phyloP scores from a whole-genome alignment of 2,329 filamentous ascomycete species.

The Exophiala spinifera region DNA sequence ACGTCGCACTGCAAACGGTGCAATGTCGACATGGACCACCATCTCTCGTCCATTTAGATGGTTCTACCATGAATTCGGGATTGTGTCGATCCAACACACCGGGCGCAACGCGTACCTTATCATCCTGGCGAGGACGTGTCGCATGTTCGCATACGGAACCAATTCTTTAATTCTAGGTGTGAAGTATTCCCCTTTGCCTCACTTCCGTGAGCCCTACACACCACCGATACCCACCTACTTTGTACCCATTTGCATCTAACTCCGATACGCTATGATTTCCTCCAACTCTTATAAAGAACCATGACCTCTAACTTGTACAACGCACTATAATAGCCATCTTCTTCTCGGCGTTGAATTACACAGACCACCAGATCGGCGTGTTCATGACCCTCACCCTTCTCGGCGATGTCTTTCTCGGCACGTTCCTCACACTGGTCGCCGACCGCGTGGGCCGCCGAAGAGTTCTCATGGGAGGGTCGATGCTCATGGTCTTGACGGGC shows the following conservation, averaged over 20 bases:
- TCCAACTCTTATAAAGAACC: too few species aligned
- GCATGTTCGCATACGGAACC: conserved; percentile 32
- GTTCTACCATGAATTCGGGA: conserved; percentile 31
- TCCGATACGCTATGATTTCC: too few species aligned
- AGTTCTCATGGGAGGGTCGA: conserved; percentile 54
- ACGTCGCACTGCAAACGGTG: neutral
- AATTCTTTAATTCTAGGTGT: conserved; percentile 29
- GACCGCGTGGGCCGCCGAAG: conserved; percentile 56
- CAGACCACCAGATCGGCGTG: conserved; percentile 54
- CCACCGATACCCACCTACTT: too few species aligned
- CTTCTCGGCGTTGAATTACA: conserved; percentile 50
- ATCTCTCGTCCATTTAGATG: conserved; percentile 20
- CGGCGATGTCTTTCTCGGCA: conserved; percentile 59
- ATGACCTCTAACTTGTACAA: neutral
- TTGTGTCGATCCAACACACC: conserved; percentile 27
- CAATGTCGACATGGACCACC: conserved; percentile 12
- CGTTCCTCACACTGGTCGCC: conserved; percentile 57
- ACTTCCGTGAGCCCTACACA: too few species aligned
- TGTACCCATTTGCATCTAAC: too few species aligned
- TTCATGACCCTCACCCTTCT: conserved; percentile 65
- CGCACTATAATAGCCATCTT: conserved; percentile 48
- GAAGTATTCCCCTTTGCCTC: neutral
- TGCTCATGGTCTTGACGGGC: conserved; percentile 57
- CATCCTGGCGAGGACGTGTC: conserved; percentile 26
- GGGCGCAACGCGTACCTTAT: conserved; percentile 30